phyloP scores from a whole-genome alignment of 208 protist genomes.

The Leishmania martiniquensis region DNA sequence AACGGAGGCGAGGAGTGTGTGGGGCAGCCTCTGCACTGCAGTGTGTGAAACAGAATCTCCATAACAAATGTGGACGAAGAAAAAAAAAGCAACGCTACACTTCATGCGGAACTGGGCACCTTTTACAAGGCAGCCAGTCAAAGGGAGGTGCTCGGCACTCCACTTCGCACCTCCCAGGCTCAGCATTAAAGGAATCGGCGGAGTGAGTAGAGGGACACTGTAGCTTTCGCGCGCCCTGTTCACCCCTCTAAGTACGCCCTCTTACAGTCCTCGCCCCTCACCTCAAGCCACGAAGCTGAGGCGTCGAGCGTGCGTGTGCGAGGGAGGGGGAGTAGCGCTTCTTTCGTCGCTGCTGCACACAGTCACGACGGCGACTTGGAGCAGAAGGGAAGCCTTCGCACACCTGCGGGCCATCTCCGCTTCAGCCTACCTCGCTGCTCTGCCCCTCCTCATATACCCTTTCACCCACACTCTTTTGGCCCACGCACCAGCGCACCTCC shows the following conservation, averaged over 20 bases:
- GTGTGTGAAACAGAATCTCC: neutral
- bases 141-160: neutral
- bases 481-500: neutral
- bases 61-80: neutral
- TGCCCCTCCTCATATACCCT: neutral
- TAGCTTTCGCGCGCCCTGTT: neutral
- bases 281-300: neutral
- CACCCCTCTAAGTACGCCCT: neutral
- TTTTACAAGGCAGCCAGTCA: neutral
- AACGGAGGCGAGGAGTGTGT: neutral
- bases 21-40: neutral
- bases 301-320: neutral
- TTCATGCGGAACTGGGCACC: too few species aligned
- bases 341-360: neutral
- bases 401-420: neutral
- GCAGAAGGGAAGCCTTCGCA: neutral
- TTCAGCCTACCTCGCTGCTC: neutral
- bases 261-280: neutral
- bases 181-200: neutral
- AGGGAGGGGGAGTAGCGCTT: neutral
- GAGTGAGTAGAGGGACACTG: neutral
- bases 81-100: neutral
- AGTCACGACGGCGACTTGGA: neutral
- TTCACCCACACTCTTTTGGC: neutral
- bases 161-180: neutral